These are phyloP conservation scores for Eucalyptus leucophloia DNA, from an alignment of 345 rosid species.

Conservation along the genomic window DNA sequence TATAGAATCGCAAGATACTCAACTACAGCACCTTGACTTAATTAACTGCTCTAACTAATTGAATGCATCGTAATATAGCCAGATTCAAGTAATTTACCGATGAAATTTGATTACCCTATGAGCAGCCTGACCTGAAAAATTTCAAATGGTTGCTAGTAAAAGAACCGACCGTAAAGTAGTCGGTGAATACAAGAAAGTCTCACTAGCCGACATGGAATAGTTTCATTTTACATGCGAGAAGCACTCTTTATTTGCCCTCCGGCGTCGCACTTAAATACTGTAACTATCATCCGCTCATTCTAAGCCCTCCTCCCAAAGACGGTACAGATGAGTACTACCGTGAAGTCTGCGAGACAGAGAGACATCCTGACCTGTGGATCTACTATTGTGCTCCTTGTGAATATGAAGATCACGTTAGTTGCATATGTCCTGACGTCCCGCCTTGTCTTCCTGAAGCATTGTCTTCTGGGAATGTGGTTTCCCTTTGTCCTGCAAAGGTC, in stretches of 20 bases:
- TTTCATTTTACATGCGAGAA: background rate
- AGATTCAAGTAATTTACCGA: background rate
- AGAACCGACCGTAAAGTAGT: background rate
- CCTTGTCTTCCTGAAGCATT: background rate
- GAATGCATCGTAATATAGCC: background rate
- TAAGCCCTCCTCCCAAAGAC: background rate
- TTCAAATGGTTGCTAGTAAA: background rate
- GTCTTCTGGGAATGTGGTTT: background rate
- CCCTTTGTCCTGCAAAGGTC: background rate
- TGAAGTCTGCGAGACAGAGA: background rate
- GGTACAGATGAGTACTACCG: background rate
- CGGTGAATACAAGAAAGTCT: background rate
- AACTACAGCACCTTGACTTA: background rate
- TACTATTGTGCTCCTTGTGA: background rate
- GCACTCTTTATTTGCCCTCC: background rate
- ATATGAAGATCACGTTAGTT: background rate
- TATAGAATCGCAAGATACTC: background rate
- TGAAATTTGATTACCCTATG: background rate
- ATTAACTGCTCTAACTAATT: background rate
- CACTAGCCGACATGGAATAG: background rate
- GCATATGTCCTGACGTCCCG: background rate
- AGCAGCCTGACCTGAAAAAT: background rate
- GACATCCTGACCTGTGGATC: background rate
- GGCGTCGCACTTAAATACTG: background rate
- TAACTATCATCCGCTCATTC: background rate